Conservation (phyloP, 371 early-diverging fungal genomes). For the Capillidium heterosporum region DNA sequence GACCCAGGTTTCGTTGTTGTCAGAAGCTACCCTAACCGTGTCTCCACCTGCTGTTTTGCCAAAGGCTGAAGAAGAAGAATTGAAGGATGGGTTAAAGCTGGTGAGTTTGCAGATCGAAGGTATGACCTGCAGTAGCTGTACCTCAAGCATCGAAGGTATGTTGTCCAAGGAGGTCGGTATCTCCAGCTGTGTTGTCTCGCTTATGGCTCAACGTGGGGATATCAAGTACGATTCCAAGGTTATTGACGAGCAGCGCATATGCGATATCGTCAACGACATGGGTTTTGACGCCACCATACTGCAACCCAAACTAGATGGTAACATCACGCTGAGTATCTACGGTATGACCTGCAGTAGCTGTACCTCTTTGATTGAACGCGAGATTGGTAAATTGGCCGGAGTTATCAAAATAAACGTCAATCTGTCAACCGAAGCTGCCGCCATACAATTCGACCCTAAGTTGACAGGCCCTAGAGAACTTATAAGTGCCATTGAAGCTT, state of each 20-base stretch:
- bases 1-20: background rate
- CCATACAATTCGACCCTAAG: conserved; percentile 39
- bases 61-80: conserved; percentile 29
- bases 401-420: conserved; percentile 48
- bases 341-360: conserved; percentile 85
- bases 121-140: conserved; percentile 81
- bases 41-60: conserved; percentile 13
- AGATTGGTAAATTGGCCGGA: conserved; percentile 33
- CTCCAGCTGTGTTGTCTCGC: conserved; percentile 30
- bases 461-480: conserved; percentile 56
- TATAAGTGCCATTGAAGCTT: conserved; percentile 51
- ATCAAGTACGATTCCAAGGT: conserved; percentile 24
- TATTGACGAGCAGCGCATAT: conserved; percentile 21
- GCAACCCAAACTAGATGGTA: conserved; percentile 13
- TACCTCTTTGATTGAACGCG: conserved; percentile 52
- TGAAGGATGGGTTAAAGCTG: conserved; percentile 25
- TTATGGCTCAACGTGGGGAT: conserved; percentile 68
- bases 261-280: conserved; percentile 41
- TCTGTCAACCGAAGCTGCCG: conserved; percentile 49
- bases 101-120: conserved; percentile 31
- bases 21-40: background rate
- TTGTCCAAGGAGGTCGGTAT: conserved; percentile 26
- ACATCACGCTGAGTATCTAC: conserved; percentile 50
- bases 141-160: conserved; percentile 49
- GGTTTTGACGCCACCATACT: conserved; percentile 62